Evolutionary conservation across 2,329 filamentous ascomycete genomes (phyloP), one percentile per base, ranked within the genome.

Genomic region (Aspergillus phoenicis): DNA sequence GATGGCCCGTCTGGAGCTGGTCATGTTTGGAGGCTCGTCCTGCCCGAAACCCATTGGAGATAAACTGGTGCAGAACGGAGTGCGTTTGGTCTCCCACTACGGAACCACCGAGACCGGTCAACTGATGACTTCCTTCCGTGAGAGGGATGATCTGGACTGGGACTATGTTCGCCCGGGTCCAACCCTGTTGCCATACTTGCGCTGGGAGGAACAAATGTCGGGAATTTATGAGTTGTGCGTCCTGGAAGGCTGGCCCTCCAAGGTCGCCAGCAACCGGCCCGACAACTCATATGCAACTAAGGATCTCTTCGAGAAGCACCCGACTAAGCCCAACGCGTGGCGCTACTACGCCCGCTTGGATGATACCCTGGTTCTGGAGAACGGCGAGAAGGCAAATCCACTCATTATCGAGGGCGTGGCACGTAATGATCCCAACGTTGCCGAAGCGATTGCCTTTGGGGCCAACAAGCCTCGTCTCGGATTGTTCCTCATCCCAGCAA

Each of bases 61-160:
- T 62, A 67, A 73, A 3, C 70, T 88, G 0, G 82, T 85, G 0
- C 71, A 78, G 2, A 75, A 79, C 2, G 85, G 85, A 0, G 82
- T 88, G 0, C 81, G 85, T 53, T 72, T 88, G 1, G 78, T 84
- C 2, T 80, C 78, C 6, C 83, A 86, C 58, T 88, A 86, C 57
- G 85, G 85, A 1, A 84, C 81, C 3, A 89, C 86, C 0, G 87
- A 89, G 69, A 84, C 82, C 1, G 85, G 86, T 5, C 82, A 86
- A 66, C 72, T 89, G 20, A 87, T 87, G 83, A 87, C 84, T 1
- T 87, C 85, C 0, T 82, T 84, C 65, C 78, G 86, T 8, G 77
- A 80, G 0, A 69, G 73, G 2, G 80, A 75, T 1, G 86, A 89
- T 69, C 80, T 80, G 24, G 82, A 79, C 2, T 89, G 87, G 87